A percentile compares a stretch with the other conserved stretches of the same genome.
These are phyloP conservation scores for Tremellales sp. DNA, from an alignment of 1,284 basidiomycete species.

Conservation along the genomic window DNA sequence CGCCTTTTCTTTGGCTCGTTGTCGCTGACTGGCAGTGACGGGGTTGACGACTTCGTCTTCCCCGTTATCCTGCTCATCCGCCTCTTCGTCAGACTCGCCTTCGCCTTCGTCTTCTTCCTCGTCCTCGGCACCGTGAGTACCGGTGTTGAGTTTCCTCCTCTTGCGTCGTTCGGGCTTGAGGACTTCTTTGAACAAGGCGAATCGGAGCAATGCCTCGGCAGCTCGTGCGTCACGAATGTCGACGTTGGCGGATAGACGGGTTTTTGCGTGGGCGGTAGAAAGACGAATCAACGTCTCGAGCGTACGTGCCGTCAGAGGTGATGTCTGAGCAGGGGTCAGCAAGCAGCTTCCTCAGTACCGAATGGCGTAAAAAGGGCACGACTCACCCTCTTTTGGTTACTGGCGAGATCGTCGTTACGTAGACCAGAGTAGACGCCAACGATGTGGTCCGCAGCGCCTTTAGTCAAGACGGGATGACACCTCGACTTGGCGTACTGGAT, in stretches of 20 bases:
- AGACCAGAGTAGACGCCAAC: slow-evolving; percentile 87
- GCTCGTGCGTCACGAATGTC: slow-evolving; percentile 81
- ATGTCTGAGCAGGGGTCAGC: slow-evolving; percentile 65
- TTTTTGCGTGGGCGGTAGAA: slow-evolving; percentile 95
- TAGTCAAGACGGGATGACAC: slow-evolving; percentile 76
- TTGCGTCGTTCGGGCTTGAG: slow-evolving; percentile 66
- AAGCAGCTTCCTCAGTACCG: slow-evolving; percentile 8
- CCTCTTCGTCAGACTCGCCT: slow-evolving; percentile 48
- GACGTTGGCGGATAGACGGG: slow-evolving; percentile 80
- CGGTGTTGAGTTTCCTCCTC: slow-evolving; percentile 73
- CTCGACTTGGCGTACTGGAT: slow-evolving; percentile 95
- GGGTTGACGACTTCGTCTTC: slow-evolving; percentile 17
- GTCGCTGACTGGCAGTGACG: slow-evolving; percentile 30
- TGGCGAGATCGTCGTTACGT: slow-evolving; percentile 86
- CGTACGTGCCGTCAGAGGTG: slow-evolving; percentile 95
- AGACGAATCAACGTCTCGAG: slow-evolving; percentile 98
- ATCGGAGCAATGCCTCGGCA: slow-evolving; percentile 93
- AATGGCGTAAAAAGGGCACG: background rate
- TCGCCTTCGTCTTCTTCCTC: slow-evolving; percentile 55
- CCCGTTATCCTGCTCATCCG: slow-evolving; percentile 10
- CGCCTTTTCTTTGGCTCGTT: slow-evolving; percentile 48
- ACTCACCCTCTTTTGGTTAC: slow-evolving; percentile 80
- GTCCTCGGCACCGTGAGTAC: slow-evolving; percentile 54
- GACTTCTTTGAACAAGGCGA: slow-evolving; percentile 97
- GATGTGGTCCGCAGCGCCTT: slow-evolving; percentile 92